A percentile compares a stretch with the other conserved stretches of the same genome.
phyloP scores from a whole-genome alignment of 495 filamentous ascomycete genomes.

The Rhizodiscina lignyota region DNA sequence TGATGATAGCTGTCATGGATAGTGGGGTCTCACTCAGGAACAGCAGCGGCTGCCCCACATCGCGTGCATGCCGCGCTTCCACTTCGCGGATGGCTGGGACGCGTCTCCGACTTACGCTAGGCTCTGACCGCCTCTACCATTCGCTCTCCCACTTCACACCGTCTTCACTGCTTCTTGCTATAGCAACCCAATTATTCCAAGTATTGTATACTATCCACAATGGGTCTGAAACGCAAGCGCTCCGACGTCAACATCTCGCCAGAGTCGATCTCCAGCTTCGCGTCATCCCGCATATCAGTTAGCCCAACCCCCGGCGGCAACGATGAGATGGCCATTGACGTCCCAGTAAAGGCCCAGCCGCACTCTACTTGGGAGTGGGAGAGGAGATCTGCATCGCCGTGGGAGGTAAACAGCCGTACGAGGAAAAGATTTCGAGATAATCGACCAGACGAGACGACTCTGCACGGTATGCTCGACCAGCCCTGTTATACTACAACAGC shows the following conservation, averaged over 20 bases:
- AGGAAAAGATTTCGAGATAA: conserved; percentile 21
- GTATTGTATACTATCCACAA: conserved; percentile 1
- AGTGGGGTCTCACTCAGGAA: no score
- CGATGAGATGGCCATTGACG: no score
- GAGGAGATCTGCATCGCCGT: no score
- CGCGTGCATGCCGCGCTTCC: background rate
- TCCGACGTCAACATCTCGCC: conserved; percentile 15
- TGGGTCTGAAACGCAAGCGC: conserved; percentile 24
- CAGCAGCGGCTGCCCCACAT: background rate
- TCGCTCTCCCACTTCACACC: background rate
- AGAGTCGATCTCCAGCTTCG: conserved; percentile 12
- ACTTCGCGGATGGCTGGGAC: background rate
- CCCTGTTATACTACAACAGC: no score
- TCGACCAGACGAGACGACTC: conserved; percentile 16
- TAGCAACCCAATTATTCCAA: background rate
- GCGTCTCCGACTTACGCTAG: background rate
- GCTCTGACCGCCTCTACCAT: background rate
- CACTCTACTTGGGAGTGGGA: no score
- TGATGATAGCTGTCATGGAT: no score
- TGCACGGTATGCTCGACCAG: conserved; percentile 17
- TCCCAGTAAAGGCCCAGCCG: no score
- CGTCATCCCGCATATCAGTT: conserved; percentile 8
- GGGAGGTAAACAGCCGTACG: conserved; percentile 17
- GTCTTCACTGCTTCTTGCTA: background rate
- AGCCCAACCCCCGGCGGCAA: conserved; percentile 12